Percentiles rank a stretch among this genome's conserved stretches.
phyloP scores from a whole-genome alignment of 345 rosid genomes.

The Camelina neglecta region DNA sequence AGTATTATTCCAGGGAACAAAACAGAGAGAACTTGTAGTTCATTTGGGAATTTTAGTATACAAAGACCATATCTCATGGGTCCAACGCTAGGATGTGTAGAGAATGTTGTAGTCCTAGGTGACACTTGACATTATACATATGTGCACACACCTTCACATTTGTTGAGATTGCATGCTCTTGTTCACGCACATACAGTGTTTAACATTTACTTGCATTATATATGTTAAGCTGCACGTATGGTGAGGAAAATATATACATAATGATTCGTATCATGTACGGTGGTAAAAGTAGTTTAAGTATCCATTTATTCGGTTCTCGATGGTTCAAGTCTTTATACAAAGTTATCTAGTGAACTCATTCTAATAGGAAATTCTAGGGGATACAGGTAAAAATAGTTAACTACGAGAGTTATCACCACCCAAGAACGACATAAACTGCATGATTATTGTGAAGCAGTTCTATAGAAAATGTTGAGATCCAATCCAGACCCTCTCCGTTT shows the following conservation, averaged over 20 bases:
- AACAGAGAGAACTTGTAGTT: background rate
- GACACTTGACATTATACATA: background rate
- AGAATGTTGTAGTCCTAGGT: background rate
- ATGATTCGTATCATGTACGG: no score
- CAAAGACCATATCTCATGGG: background rate
- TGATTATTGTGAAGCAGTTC: constrained; percentile 10
- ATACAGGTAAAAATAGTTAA: background rate
- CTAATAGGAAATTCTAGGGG: background rate
- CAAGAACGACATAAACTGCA: background rate
- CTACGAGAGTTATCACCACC: constrained; percentile 5
- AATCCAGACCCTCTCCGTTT: constrained; percentile 42
- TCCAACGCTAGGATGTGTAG: background rate
- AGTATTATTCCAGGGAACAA: background rate
- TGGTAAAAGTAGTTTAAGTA: background rate
- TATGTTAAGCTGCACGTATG: no score
- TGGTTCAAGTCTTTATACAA: background rate
- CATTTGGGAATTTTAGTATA: background rate
- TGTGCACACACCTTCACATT: no score
- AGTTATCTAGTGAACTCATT: background rate
- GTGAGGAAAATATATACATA: no score
- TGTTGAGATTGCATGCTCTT: no score
- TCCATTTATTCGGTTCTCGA: background rate
- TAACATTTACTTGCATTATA: no score
- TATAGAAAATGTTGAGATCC: constrained; percentile 38
- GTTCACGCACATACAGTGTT: no score